A percentile compares a stretch with the other conserved stretches of the same genome.
Conservation (phyloP, 1,284 basidiomycete genomes). For the Paramarasmius palmivorus region DNA sequence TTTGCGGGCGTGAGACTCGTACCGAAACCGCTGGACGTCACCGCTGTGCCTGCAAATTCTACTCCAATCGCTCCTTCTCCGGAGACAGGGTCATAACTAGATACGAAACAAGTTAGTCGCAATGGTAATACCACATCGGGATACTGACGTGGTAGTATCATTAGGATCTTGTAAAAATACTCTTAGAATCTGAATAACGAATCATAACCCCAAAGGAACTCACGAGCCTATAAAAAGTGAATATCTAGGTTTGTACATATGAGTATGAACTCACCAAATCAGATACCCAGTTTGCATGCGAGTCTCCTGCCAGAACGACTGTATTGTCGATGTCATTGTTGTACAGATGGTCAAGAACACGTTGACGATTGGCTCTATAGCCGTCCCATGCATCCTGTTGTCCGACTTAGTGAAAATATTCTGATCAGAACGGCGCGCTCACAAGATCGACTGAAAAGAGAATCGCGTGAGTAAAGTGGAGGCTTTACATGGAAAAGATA, state of each 20-base stretch:
- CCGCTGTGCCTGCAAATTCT: constrained; percentile 69
- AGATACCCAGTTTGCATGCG: constrained; percentile 66
- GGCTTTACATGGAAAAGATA: constrained; percentile 10
- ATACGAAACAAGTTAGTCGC: background rate
- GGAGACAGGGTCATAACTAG: constrained; percentile 52
- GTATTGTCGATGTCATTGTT: constrained; percentile 57
- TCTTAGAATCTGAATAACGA: too few relatives aligned
- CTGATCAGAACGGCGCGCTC: background rate
- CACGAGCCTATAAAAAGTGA: too few relatives aligned
- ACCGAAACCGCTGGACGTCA: constrained; percentile 55
- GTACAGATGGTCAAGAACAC: constrained; percentile 58
- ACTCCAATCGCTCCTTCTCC: constrained; percentile 61
- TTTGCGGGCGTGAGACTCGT: constrained; percentile 37
- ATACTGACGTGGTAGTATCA: constrained; percentile 45
- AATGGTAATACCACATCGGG: background rate
- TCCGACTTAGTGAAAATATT: background rate
- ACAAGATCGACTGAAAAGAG: constrained; percentile 29
- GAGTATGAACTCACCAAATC: constrained; percentile 49
- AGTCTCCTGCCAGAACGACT: constrained; percentile 63
- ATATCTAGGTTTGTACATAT: background rate
- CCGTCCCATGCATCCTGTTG: constrained; percentile 64
- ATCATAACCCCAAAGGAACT: too few relatives aligned
- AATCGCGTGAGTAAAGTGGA: background rate
- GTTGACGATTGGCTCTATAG: constrained; percentile 56
- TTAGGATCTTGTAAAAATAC: constrained; percentile 38